phyloP scores from a whole-genome alignment of 192 early-diverging fungal species.

The Funneliformis mosseae region DNA sequence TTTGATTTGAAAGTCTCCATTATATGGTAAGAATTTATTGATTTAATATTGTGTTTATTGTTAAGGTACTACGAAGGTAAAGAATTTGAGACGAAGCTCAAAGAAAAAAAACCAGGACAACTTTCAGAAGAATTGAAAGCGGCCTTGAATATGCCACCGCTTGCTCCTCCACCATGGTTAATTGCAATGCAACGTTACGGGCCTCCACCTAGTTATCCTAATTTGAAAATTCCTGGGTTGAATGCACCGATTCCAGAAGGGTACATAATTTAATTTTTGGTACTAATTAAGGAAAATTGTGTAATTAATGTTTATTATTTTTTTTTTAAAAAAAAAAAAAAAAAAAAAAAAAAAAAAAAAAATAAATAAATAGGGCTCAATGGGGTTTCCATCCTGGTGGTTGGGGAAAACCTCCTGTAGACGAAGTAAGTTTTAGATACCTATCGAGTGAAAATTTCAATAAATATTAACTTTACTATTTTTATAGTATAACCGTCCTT shows the following conservation, averaged over 20 bases:
- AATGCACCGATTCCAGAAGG: constrained; percentile 95
- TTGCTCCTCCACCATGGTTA: constrained; percentile 96
- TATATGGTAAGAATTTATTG: not conserved
- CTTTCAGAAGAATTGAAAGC: constrained; percentile 83
- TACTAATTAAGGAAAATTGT: not conserved
- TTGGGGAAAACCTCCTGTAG: constrained; percentile 85
- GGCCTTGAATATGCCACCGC: constrained; percentile 88
- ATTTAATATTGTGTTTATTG: constrained; percentile 1
- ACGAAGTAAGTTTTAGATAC: constrained; percentile 50
- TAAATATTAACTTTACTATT: not conserved
- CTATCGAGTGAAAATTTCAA: not conserved
- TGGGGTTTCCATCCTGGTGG: constrained; percentile 99
- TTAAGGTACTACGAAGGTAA: constrained; percentile 92
- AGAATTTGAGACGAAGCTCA: constrained; percentile 89
- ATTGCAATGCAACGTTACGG: constrained; percentile 99
- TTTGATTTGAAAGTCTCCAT: not conserved
- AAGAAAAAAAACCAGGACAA: constrained; percentile 84
- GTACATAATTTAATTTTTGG: not conserved
- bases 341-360: not conserved
- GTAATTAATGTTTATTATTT: not conserved
- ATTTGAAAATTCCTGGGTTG: constrained; percentile 87
- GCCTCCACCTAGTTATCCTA: constrained; percentile 92
- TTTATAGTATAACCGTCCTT: constrained; percentile 76
- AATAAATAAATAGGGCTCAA: constrained; percentile 63
- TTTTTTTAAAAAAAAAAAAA: not conserved